Conservation (phyloP, 306 rosid species). For the Senna tora region DNA sequence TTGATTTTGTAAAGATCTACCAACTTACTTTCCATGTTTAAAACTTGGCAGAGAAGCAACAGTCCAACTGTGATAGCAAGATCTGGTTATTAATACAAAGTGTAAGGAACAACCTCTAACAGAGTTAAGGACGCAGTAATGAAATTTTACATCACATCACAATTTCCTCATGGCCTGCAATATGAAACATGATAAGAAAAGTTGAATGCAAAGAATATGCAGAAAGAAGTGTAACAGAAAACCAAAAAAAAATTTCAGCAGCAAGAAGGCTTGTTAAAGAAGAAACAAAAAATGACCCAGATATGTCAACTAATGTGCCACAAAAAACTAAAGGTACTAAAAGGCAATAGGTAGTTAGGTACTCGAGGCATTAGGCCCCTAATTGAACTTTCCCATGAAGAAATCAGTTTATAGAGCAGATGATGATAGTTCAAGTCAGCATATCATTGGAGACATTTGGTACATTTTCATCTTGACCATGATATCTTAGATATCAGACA, state of each 20-base stretch:
- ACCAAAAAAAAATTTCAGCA: background rate
- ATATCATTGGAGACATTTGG: background rate
- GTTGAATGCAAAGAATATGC: background rate
- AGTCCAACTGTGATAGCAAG: background rate
- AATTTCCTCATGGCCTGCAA: background rate
- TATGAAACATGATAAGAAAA: background rate
- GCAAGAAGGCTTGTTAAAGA: background rate
- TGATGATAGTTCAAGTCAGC: background rate
- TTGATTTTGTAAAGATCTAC: background rate
- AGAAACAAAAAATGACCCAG: background rate
- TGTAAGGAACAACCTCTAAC: conserved; percentile 3
- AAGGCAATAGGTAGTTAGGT: too few relatives aligned
- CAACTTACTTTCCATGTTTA: background rate
- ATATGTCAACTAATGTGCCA: background rate
- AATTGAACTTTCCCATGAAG: too few relatives aligned
- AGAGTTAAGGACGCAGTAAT: background rate
- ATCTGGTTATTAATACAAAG: background rate
- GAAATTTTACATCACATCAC: background rate
- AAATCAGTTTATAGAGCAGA: background rate
- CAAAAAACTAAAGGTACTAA: too few relatives aligned
- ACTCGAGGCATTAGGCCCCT: too few relatives aligned
- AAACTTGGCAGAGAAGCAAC: background rate
- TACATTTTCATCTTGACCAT: background rate
- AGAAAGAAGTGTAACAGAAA: background rate
- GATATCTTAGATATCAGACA: background rate